Conservation (phyloP, 1,284 basidiomycete genomes). For the Ustilago nuda region DNA sequence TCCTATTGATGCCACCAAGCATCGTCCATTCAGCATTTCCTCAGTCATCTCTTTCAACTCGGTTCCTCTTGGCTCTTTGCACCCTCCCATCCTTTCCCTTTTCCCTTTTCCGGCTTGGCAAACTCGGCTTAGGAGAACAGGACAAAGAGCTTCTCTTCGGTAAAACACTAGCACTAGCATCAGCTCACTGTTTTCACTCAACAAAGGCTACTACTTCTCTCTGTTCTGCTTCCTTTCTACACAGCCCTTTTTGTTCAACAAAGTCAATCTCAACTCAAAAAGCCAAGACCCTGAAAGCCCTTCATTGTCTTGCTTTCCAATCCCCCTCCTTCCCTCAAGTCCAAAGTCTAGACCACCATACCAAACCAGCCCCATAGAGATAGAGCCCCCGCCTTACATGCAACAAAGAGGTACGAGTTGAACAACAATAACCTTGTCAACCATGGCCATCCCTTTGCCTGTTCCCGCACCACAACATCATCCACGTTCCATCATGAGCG, state of each 20-base stretch:
- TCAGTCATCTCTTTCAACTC: slow-evolving; percentile 2
- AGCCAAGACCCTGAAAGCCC: not conserved
- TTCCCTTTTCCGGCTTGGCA: not conserved
- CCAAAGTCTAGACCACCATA: not conserved
- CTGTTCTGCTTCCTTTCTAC: not conserved
- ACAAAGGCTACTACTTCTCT: not conserved
- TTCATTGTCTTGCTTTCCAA: not conserved
- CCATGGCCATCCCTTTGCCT: slow-evolving; percentile 43
- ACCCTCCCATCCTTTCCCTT: not conserved
- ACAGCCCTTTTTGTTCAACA: not conserved
- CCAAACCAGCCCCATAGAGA: not conserved
- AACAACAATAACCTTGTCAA: not conserved
- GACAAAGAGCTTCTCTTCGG: not conserved
- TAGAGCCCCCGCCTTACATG: not conserved
- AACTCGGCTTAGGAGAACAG: not conserved
- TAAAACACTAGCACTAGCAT: not conserved
- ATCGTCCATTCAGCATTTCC: not conserved
- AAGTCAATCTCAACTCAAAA: slow-evolving; percentile 4
- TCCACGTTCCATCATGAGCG: slow-evolving; percentile 13
- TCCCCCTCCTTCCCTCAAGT: not conserved
- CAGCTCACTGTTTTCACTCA: not conserved
- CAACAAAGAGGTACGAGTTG: not conserved
- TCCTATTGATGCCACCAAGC: not conserved
- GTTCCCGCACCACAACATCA: slow-evolving; percentile 16
- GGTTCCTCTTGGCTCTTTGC: slow-evolving; percentile 1